Evolutionary conservation across 2,329 filamentous ascomycete species (phyloP).

Genomic region (Herpotrichia juniperi): DNA sequence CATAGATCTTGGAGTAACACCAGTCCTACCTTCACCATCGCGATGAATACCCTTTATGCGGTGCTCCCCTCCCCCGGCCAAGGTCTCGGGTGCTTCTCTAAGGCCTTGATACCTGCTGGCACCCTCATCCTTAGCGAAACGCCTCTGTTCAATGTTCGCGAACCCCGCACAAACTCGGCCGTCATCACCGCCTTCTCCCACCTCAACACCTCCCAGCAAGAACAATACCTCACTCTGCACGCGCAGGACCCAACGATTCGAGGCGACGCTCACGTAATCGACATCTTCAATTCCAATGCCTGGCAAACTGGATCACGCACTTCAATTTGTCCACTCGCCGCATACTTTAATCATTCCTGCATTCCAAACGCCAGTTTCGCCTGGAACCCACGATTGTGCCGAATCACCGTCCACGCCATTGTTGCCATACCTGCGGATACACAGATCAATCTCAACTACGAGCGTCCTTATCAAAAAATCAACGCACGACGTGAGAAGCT

Average conservation of each 20-base stretch:
- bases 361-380: too few species aligned
- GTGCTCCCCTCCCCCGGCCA: constrained; percentile 34
- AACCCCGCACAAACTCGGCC: constrained; percentile 25
- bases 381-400: too few species aligned
- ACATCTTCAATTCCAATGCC: constrained; percentile 30
- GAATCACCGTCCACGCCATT: too few species aligned
- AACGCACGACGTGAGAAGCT: too few species aligned
- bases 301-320: constrained; percentile 22
- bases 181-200: constrained; percentile 18
- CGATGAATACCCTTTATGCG: constrained; percentile 17
- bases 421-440: too few species aligned
- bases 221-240: constrained; percentile 20
- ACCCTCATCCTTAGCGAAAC: constrained; percentile 44
- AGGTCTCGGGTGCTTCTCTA: constrained; percentile 47
- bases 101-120: constrained; percentile 31
- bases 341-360: too few species aligned
- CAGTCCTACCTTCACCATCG: too few species aligned
- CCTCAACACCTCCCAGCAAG: constrained; percentile 11
- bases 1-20: too few species aligned
- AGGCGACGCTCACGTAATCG: constrained; percentile 17
- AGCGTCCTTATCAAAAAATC: too few species aligned
- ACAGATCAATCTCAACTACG: too few species aligned
- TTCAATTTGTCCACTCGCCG: constrained; percentile 35
- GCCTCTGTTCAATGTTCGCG: constrained; percentile 39
- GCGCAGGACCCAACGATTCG: constrained; percentile 6